Percentiles rank a stretch among this genome's conserved stretches.
Evolutionary conservation across 768 basidiomycete genomes (phyloP).

Genomic region (Phanerodontia chrysosporium): DNA sequence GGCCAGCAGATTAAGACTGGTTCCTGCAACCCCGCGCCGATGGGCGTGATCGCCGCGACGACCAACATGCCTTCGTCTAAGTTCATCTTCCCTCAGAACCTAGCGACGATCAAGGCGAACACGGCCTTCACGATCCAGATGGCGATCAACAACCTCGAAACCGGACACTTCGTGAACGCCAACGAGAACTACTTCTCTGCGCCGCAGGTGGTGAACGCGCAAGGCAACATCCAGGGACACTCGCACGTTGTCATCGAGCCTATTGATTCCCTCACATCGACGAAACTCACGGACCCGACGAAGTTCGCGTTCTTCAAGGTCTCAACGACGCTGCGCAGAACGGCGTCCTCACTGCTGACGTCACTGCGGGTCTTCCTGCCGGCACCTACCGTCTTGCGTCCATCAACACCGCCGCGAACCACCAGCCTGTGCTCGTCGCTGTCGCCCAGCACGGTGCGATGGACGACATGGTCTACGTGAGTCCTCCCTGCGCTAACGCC

Average conservation of each 20-base stretch:
- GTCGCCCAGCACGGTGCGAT: slow-evolving; percentile 39
- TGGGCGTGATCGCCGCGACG: slow-evolving; percentile 55
- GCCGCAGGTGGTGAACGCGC: slow-evolving; percentile 41
- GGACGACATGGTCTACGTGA: slow-evolving; percentile 38
- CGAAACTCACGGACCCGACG: slow-evolving; percentile 42
- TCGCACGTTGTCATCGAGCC: slow-evolving; percentile 57
- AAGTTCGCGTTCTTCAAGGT: slow-evolving; percentile 57
- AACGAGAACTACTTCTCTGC: slow-evolving; percentile 48
- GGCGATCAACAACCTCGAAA: slow-evolving; percentile 39
- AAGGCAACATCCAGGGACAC: slow-evolving; percentile 57
- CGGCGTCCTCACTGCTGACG: slow-evolving; percentile 37
- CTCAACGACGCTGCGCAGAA: slow-evolving; percentile 42
- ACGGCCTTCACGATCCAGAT: slow-evolving; percentile 51
- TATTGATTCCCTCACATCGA: slow-evolving; percentile 43
- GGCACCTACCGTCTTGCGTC: slow-evolving; percentile 39
- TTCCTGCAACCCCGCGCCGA: slow-evolving; percentile 59
- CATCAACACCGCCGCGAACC: slow-evolving; percentile 45
- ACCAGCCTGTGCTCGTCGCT: slow-evolving; percentile 34
- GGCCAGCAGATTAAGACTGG: slow-evolving; percentile 38
- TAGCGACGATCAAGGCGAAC: slow-evolving; percentile 41
- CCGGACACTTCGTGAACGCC: slow-evolving; percentile 60
- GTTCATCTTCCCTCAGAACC: slow-evolving; percentile 45
- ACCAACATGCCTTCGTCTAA: slow-evolving; percentile 53
- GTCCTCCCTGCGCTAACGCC: slow-evolving; percentile 4
- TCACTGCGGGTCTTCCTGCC: slow-evolving; percentile 39